Conservation (phyloP, 2,329 filamentous ascomycete species). For the Helotiales sp. region DNA sequence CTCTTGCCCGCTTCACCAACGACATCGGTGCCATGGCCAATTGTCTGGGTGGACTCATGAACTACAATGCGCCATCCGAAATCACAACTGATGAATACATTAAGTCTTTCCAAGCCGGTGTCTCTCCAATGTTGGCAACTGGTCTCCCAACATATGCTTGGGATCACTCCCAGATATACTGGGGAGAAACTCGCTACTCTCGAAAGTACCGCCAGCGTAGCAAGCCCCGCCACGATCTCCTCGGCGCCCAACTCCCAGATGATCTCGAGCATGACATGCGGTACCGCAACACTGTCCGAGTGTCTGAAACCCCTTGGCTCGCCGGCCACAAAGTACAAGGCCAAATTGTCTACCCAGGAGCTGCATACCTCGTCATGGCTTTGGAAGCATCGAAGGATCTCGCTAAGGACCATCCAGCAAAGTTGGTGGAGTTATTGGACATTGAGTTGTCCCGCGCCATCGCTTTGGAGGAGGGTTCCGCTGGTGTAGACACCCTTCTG, state of each 20-base stretch:
- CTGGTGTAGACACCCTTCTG: slow-evolving; percentile 30
- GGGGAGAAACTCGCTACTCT: slow-evolving; percentile 29
- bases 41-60: slow-evolving; percentile 17
- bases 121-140: not conserved
- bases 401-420: slow-evolving; percentile 11
- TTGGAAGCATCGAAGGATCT: slow-evolving; percentile 48
- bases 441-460: slow-evolving; percentile 29
- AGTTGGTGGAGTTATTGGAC: slow-evolving; percentile 39
- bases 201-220: slow-evolving; percentile 16
- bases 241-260: slow-evolving; percentile 24
- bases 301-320: slow-evolving; percentile 48
- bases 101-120: slow-evolving; percentile 1
- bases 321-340: slow-evolving; percentile 49
- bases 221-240: slow-evolving; percentile 25
- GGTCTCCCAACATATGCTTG: slow-evolving; percentile 31
- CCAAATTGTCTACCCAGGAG: slow-evolving; percentile 50
- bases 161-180: slow-evolving; percentile 28
- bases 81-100: slow-evolving; percentile 16
- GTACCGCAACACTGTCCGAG: slow-evolving; percentile 27
- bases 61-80: slow-evolving; percentile 10
- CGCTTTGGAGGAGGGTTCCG: slow-evolving; percentile 27
- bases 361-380: slow-evolving; percentile 55
- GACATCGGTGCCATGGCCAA: slow-evolving; percentile 19
- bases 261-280: slow-evolving; percentile 17
- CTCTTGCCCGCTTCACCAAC: slow-evolving; percentile 19